Evolutionary conservation across 805 yeast genomes (phyloP).

Genomic region (Lipomyces sp.): DNA sequence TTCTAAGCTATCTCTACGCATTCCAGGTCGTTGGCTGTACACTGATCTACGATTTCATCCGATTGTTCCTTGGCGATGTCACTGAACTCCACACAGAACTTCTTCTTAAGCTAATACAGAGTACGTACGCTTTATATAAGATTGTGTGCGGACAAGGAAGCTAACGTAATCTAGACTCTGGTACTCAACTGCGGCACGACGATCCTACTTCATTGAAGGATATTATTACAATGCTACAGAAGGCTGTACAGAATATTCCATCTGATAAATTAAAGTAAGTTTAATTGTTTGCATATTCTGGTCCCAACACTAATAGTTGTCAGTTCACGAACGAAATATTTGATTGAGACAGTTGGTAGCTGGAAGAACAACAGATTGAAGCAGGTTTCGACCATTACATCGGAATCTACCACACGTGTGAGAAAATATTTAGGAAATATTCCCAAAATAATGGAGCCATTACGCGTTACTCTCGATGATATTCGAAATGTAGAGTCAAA

Average conservation of each 20-base stretch:
- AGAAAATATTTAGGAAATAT: constrained; percentile 66
- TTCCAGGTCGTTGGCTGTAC: constrained; percentile 76
- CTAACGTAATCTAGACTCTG: constrained; percentile 52
- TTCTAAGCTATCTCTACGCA: constrained; percentile 75
- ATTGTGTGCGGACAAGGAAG: not conserved
- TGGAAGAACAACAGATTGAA: constrained; percentile 84
- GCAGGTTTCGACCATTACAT: constrained; percentile 42
- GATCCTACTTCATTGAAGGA: constrained; percentile 87
- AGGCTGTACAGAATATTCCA: constrained; percentile 49
- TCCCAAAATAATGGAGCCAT: constrained; percentile 61
- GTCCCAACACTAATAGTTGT: constrained; percentile 36
- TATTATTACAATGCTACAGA: constrained; percentile 65
- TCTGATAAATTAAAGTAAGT: constrained; percentile 25
- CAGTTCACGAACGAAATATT: constrained; percentile 73
- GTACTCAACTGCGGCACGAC: constrained; percentile 83
- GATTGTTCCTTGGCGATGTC: constrained; percentile 55
- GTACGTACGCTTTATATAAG: constrained; percentile 14
- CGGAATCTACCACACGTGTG: constrained; percentile 63
- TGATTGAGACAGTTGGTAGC: constrained; percentile 82
- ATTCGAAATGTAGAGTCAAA: constrained; percentile 73
- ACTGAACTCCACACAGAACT: constrained; percentile 78
- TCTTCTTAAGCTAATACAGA: constrained; percentile 69
- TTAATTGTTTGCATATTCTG: not conserved
- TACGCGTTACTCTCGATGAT: constrained; percentile 83
- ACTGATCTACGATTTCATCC: constrained; percentile 77